phyloP scores from a whole-genome alignment of 768 basidiomycete genomes.

The Galerina sulciceps region DNA sequence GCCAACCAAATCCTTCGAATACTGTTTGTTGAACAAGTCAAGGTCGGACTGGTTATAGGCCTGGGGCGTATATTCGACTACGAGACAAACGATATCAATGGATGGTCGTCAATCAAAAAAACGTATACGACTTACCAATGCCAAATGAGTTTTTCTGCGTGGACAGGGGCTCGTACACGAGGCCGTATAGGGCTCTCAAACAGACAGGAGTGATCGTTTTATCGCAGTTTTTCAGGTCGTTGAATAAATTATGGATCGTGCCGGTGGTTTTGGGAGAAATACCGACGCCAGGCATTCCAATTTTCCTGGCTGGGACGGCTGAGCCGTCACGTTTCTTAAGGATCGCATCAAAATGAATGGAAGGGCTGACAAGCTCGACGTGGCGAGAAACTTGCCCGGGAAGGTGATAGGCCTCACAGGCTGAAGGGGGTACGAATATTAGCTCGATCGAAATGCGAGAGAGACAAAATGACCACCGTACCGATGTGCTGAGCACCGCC shows the following conservation, averaged over 20 bases:
- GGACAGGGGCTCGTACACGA: constrained; percentile 35
- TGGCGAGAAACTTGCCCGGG: constrained; percentile 39
- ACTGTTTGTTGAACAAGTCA: constrained; percentile 43
- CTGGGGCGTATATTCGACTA: constrained; percentile 58
- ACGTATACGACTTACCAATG: constrained; percentile 30
- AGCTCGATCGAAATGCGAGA: not conserved
- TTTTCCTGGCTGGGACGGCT: constrained; percentile 10
- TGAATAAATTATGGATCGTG: constrained; percentile 17
- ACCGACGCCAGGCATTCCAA: constrained; percentile 29
- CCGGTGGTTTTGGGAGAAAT: constrained; percentile 28
- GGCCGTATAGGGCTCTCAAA: constrained; percentile 40
- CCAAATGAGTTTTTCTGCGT: constrained; percentile 38
- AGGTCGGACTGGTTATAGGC: constrained; percentile 49
- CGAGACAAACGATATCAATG: not conserved
- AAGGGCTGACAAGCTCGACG: constrained; percentile 42
- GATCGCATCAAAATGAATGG: constrained; percentile 39
- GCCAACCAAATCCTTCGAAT: constrained; percentile 35
- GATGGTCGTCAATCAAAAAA: not conserved
- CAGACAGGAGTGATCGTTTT: constrained; percentile 39
- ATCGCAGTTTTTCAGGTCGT: constrained; percentile 33
- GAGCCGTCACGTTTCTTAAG: constrained; percentile 27
- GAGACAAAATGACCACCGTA: constrained; percentile 21
- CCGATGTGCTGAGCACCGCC: constrained; percentile 40
- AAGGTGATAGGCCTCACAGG: constrained; percentile 37
- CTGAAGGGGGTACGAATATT: constrained; percentile 10